Conservation (phyloP, 139 green algal genomes). For the Chlorella sp. region DNA sequence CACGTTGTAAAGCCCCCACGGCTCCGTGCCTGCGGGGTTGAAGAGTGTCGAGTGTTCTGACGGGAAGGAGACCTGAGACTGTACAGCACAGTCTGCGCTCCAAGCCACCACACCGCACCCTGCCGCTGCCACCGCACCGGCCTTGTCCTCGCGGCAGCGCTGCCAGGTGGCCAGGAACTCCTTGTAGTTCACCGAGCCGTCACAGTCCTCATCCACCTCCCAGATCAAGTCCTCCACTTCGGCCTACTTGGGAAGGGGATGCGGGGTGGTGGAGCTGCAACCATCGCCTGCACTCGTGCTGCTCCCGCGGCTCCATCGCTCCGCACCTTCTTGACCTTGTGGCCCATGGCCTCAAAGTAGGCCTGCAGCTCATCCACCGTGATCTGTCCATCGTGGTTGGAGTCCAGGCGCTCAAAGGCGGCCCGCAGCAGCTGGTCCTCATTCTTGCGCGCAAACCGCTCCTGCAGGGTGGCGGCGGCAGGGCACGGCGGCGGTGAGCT, state of each 20-base stretch:
- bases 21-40: slow-evolving; percentile 80
- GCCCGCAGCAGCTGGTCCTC: slow-evolving; percentile 83
- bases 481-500: background rate
- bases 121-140: slow-evolving; percentile 34
- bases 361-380: slow-evolving; percentile 83
- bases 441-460: slow-evolving; percentile 89
- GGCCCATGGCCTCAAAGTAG: slow-evolving; percentile 76
- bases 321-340: slow-evolving; percentile 74
- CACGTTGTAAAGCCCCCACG: slow-evolving; percentile 92
- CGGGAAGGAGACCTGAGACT: too few species aligned
- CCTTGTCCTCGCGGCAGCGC: slow-evolving; percentile 81
- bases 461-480: slow-evolving; percentile 47
- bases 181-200: slow-evolving; percentile 62
- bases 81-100: too few species aligned
- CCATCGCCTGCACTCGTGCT: too few species aligned
- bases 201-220: slow-evolving; percentile 98
- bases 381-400: slow-evolving; percentile 84
- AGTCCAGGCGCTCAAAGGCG: slow-evolving; percentile 88
- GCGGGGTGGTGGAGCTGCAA: background rate
- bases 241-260: slow-evolving; percentile 38
- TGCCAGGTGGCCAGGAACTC: slow-evolving; percentile 95
- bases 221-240: slow-evolving; percentile 97
- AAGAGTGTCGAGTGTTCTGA: too few species aligned
- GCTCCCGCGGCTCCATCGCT: too few species aligned
- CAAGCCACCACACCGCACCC: too few species aligned